Base-by-base conservation (phyloP, 2,329 filamentous ascomycete species). In the Arachnopeziza araneosa region DNA sequence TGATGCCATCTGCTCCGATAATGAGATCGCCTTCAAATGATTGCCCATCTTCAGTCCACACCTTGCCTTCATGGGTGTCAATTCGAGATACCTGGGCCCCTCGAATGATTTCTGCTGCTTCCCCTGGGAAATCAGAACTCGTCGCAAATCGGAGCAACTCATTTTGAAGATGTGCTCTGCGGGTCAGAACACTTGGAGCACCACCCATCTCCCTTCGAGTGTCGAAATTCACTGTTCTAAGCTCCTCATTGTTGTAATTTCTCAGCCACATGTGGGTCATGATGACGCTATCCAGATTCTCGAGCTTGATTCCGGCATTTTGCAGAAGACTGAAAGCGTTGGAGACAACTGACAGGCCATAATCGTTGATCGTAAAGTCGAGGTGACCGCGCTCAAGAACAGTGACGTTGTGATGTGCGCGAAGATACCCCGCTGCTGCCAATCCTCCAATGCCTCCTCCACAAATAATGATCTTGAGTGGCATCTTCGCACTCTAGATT, bases 401-500 rank as follows among this genome's bases (percentile, higher is more conserved):
- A 17, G 53, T 54, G n/a, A 54, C 53, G 14, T 54, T 54, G 22
- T 54, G 53, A 9, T 19, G 24, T 10, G 53, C 26, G 21, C 53
- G 53, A 54, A 54, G 53, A 44, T 54, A 54, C 26, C 53, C 53
- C 17, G 53, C 53, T 17, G 22, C 53, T 10, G 53, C 19, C 26
- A 54, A 54, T 3, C 53, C 53, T 19, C 53, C 53, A 54, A 54
- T 44, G 21, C 53, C 53, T 32, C 26, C 53, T 54, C 53, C 53
- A 24, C 26, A 54, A 8, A 54, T 24, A 17, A 54, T 54, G 17
- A 54, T 54, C 19, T 54, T 54, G 14, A 54, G 53, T 44, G 53
- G 12, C 53, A 54, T 54, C 5, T 30, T 30, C 9, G 26, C 5
- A 5, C 26, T 4, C 5, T 30, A 4, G 9, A 30, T 30, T 30